Conservation (phyloP, 2,329 filamentous ascomycete species). For the Aspergillus amoenus region DNA sequence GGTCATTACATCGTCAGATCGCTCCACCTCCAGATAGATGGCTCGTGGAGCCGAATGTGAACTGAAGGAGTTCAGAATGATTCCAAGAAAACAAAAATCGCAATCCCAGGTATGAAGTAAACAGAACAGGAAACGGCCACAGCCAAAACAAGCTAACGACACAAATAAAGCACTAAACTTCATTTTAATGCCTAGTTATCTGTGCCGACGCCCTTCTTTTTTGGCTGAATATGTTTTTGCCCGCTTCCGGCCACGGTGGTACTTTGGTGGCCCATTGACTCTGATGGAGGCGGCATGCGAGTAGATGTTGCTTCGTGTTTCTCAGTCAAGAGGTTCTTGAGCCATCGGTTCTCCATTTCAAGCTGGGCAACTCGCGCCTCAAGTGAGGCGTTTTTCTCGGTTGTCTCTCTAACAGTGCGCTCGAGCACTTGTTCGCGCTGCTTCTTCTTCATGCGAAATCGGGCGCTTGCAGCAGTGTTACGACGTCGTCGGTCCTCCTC, state of each 20-base stretch:
- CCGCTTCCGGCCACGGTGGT: conserved; percentile 22
- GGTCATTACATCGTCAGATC: conserved; percentile 35
- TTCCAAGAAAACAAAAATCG: not conserved
- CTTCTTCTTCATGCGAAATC: conserved; percentile 95
- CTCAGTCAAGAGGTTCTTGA: conserved; percentile 77
- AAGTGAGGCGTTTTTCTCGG: conserved; percentile 71
- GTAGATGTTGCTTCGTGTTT: conserved; percentile 59
- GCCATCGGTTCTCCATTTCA: conserved; percentile 81
- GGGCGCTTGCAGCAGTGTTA: conserved; percentile 84
- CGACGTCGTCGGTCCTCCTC: conserved; percentile 88
- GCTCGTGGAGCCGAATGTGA: not conserved
- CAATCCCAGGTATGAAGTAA: not conserved
- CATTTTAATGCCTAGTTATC: conserved; percentile 24
- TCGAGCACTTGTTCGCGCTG: conserved; percentile 85
- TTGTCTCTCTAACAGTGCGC: conserved; percentile 77
- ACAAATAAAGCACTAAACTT: conserved; percentile 8
- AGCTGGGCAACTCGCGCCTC: conserved; percentile 73
- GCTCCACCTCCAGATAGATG: conserved; percentile 12
- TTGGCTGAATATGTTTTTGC: conserved; percentile 40
- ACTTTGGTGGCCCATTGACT: conserved; percentile 22
- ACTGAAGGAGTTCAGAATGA: conserved; percentile 6
- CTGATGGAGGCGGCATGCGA: conserved; percentile 26
- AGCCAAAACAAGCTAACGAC: not conserved
- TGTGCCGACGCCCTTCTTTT: conserved; percentile 41
- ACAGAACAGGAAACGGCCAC: conserved; percentile 11